phyloP scores from a whole-genome alignment of 192 early-diverging fungal species.

The Kappamyces sp. region DNA sequence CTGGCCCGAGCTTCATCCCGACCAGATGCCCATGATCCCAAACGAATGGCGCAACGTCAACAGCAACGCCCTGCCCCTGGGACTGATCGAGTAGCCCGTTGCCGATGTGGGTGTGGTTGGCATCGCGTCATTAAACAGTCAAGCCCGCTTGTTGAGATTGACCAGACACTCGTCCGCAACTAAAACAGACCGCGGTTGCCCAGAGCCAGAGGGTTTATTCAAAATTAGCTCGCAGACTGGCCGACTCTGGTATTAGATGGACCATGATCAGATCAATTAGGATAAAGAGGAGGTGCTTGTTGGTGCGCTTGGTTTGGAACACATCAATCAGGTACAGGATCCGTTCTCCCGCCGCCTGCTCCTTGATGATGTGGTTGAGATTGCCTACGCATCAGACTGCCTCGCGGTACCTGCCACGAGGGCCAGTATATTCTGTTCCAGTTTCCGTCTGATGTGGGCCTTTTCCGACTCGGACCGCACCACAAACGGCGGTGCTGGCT shows the following conservation, averaged over 20 bases:
- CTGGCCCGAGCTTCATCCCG: no score
- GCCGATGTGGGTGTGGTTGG: no score
- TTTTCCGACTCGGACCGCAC: slow-evolving; percentile 13
- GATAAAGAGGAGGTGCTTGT: slow-evolving; percentile 32
- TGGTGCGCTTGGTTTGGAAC: slow-evolving; percentile 28
- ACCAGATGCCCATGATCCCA: no score
- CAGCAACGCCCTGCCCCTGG: no score
- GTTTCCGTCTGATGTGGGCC: slow-evolving; percentile 1
- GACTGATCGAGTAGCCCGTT: no score
- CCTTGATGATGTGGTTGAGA: slow-evolving; percentile 8
- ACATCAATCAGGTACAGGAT: slow-evolving; percentile 18
- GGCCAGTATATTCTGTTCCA: slow-evolving; percentile 1
- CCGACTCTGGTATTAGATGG: slow-evolving; percentile 24
- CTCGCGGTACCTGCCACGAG: slow-evolving; percentile 11
- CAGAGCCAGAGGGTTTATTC: neutral
- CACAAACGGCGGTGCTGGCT: neutral
- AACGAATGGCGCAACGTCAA: no score
- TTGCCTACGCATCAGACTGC: slow-evolving; percentile 3
- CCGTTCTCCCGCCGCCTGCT: slow-evolving; percentile 16
- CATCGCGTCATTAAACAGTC: no score
- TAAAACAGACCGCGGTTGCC: no score
- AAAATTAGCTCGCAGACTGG: slow-evolving; percentile 7
- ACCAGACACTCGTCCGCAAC: no score
- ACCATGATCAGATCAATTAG: slow-evolving; percentile 26
- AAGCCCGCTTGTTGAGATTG: no score